Percentiles rank a stretch among this genome's conserved stretches.
Evolutionary conservation across 2,329 filamentous ascomycete genomes (phyloP).

Genomic region (Diaporthe velutina): DNA sequence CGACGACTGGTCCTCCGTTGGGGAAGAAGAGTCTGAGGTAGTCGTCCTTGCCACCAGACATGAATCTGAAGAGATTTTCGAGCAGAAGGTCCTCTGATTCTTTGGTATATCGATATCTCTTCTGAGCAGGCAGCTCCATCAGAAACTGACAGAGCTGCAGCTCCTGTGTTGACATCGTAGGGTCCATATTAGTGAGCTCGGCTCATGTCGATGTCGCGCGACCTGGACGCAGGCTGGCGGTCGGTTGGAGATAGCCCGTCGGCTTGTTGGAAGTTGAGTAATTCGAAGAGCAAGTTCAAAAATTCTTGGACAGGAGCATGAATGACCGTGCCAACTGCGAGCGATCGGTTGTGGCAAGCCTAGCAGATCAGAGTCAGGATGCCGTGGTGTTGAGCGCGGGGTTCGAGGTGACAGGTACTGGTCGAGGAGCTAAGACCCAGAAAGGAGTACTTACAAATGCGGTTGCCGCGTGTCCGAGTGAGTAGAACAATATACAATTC

Average conservation of each 20-base stretch:
- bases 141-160: slow-evolving; percentile 87
- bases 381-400: slow-evolving; percentile 24
- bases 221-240: neutral
- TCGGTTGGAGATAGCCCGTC: neutral
- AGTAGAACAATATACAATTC: neutral
- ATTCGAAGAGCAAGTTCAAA: neutral
- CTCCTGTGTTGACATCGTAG: slow-evolving; percentile 75
- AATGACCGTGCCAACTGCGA: neutral
- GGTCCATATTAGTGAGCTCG: slow-evolving; percentile 59
- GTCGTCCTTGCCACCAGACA: slow-evolving; percentile 81
- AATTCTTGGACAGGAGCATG: neutral
- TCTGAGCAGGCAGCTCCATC: slow-evolving; percentile 79
- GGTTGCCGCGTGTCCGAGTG: slow-evolving; percentile 13
- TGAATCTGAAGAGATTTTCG: slow-evolving; percentile 85
- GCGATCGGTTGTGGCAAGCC: neutral
- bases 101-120: slow-evolving; percentile 81
- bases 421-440: slow-evolving; percentile 3
- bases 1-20: slow-evolving; percentile 72
- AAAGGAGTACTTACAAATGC: slow-evolving; percentile 30
- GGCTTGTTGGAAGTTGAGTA: neutral
- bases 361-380: neutral
- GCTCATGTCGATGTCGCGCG: slow-evolving; percentile 33
- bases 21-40: slow-evolving; percentile 88
- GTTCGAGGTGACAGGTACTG: slow-evolving; percentile 4
- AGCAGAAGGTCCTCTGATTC: slow-evolving; percentile 80